phyloP scores from a whole-genome alignment of 352 stramenopile species.

The Pythium phragmiticola region DNA sequence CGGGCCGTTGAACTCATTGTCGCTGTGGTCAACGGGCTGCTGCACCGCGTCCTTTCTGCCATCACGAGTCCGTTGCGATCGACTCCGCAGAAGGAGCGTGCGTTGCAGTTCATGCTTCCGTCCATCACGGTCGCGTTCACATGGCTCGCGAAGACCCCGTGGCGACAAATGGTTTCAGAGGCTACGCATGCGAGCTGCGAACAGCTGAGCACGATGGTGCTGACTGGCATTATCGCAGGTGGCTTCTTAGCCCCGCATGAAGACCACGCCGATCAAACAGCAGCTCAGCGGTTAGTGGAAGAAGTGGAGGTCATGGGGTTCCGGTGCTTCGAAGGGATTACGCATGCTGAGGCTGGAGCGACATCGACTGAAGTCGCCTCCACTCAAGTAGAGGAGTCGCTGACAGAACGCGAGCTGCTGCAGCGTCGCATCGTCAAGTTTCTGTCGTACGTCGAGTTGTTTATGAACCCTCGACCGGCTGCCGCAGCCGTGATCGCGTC shows the following conservation, averaged over 20 bases:
- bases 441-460: conserved; percentile 19
- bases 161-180: conserved; percentile 21
- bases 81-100: conserved; percentile 14
- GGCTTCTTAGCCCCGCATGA: conserved; percentile 23
- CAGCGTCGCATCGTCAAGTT: conserved; percentile 22
- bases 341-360: not conserved
- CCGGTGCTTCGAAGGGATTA: conserved; percentile 11
- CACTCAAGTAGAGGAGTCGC: not conserved
- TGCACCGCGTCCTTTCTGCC: conserved; percentile 21
- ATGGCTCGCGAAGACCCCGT: conserved; percentile 17
- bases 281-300: conserved; percentile 7
- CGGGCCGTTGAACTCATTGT: conserved; percentile 22
- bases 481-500: conserved; percentile 15
- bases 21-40: conserved; percentile 10
- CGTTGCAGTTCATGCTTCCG: conserved; percentile 23
- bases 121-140: conserved; percentile 20
- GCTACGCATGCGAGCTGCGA: conserved; percentile 15
- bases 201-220: conserved; percentile 26
- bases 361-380: not conserved
- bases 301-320: conserved; percentile 24
- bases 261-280: conserved; percentile 1
- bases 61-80: conserved; percentile 22
- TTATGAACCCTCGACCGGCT: conserved; percentile 22
- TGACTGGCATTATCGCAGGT: conserved; percentile 20
- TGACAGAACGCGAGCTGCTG: conserved; percentile 19